These are phyloP conservation scores for Eimeria praecox DNA, from an alignment of 169 alveolate genomes.

Conservation along the genomic window DNA sequence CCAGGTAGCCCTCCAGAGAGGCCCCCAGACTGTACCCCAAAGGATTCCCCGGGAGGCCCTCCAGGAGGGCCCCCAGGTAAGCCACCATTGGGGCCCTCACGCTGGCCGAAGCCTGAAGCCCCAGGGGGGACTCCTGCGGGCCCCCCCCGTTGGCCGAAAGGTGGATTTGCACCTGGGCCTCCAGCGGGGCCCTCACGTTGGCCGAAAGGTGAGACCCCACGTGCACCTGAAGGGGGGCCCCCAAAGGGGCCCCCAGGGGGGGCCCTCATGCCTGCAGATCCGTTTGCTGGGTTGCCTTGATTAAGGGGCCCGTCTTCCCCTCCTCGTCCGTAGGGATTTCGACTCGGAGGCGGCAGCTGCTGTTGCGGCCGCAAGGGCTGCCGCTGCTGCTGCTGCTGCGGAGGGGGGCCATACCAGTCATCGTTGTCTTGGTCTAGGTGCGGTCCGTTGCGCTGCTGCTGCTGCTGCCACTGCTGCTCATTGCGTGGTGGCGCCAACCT, in stretches of 20 bases:
- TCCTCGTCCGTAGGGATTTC: neutral
- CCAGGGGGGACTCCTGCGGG: neutral
- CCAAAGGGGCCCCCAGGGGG: slow-evolving; percentile 19
- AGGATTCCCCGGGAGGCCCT: neutral
- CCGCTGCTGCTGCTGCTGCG: slow-evolving; percentile 17
- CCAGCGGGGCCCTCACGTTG: slow-evolving; percentile 9
- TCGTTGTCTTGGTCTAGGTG: neutral
- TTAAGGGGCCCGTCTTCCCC: neutral
- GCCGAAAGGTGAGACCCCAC: slow-evolving; percentile 17
- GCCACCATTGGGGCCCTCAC: neutral
- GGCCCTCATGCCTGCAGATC: neutral
- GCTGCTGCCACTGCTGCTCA: slow-evolving; percentile 18
- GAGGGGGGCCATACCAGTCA: neutral
- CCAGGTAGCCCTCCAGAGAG: neutral
- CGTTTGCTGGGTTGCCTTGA: neutral
- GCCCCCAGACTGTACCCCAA: slow-evolving; percentile 15
- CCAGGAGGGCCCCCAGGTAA: slow-evolving; percentile 19
- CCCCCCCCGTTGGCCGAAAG: neutral
- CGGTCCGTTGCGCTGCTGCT: slow-evolving; percentile 12
- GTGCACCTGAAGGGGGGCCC: slow-evolving; percentile 5
- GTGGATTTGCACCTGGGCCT: neutral
- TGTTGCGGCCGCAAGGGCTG: slow-evolving; percentile 10
- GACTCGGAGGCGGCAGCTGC: neutral
- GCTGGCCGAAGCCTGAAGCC: neutral
- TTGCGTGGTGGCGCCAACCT: neutral